These are phyloP conservation scores for Euphorbia celastroides DNA, from an alignment of 441 rosid genomes.

Conservation along the genomic window DNA sequence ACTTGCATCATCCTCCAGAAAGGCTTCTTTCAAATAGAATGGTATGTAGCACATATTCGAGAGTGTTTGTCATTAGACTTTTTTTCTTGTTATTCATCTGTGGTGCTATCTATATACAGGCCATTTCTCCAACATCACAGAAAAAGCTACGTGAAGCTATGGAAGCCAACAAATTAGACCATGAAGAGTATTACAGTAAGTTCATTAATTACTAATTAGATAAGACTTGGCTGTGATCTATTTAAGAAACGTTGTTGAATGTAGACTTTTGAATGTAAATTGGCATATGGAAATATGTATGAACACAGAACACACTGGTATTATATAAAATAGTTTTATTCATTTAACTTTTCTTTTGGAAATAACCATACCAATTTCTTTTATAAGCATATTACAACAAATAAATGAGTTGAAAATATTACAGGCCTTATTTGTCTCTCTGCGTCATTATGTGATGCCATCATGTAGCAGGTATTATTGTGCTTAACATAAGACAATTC, in stretches of 20 bases:
- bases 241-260: slow-evolving; percentile 3
- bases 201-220: slow-evolving; percentile 12
- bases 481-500: slow-evolving; percentile 1
- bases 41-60: slow-evolving; percentile 34
- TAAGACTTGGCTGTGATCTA: neutral
- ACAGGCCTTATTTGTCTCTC: neutral
- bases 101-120: slow-evolving; percentile 42
- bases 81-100: slow-evolving; percentile 9
- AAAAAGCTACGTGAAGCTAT: slow-evolving; percentile 58
- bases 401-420: neutral
- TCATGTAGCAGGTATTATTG: neutral
- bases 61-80: slow-evolving; percentile 14
- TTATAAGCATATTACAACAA: neutral
- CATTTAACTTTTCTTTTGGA: neutral
- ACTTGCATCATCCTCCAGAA: slow-evolving; percentile 40
- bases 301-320: neutral
- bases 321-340: neutral
- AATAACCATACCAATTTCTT: neutral
- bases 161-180: slow-evolving; percentile 39
- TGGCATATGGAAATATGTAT: neutral
- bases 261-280: neutral
- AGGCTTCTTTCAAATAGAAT: slow-evolving; percentile 60
- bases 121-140: slow-evolving; percentile 75
- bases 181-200: slow-evolving; percentile 50
- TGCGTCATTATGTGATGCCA: neutral